These are phyloP conservation scores for Apophysomyces elegans DNA, from an alignment of 371 early-diverging fungal species.

Conservation along the genomic window DNA sequence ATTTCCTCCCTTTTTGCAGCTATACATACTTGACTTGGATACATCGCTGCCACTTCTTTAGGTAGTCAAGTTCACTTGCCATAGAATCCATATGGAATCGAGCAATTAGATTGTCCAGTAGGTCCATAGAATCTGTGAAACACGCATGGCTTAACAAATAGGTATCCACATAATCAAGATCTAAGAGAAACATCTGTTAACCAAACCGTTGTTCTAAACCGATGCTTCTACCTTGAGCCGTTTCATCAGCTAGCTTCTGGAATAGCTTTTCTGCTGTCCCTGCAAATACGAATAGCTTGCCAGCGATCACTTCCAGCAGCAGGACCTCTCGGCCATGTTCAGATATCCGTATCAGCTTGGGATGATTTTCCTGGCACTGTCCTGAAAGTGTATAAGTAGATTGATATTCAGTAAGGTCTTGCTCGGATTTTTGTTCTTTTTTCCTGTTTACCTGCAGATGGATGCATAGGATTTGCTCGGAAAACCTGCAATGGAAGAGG, in stretches of 20 bases:
- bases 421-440: background rate
- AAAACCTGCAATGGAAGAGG: conserved; percentile 5
- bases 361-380: background rate
- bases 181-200: conserved; percentile 25
- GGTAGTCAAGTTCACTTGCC: conserved; percentile 53
- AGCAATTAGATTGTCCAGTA: conserved; percentile 55
- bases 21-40: conserved; percentile 59
- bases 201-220: background rate
- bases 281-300: conserved; percentile 58
- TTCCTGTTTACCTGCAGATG: conserved; percentile 4
- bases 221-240: conserved; percentile 48
- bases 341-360: background rate
- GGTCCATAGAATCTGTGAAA: conserved; percentile 57
- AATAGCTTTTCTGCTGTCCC: conserved; percentile 61
- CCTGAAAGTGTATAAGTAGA: background rate
- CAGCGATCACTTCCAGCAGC: conserved; percentile 20
- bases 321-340: conserved; percentile 4
- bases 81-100: conserved; percentile 56
- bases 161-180: conserved; percentile 66
- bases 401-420: background rate
- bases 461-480: conserved; percentile 5
- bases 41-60: conserved; percentile 54
- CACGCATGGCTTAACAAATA: conserved; percentile 59
- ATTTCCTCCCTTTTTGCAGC: no score
- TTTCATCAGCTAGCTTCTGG: conserved; percentile 62